A percentile compares a stretch with the other conserved stretches of the same genome.
Conservation (phyloP, 306 rosid species). For the Mimosa bimucronata region DNA sequence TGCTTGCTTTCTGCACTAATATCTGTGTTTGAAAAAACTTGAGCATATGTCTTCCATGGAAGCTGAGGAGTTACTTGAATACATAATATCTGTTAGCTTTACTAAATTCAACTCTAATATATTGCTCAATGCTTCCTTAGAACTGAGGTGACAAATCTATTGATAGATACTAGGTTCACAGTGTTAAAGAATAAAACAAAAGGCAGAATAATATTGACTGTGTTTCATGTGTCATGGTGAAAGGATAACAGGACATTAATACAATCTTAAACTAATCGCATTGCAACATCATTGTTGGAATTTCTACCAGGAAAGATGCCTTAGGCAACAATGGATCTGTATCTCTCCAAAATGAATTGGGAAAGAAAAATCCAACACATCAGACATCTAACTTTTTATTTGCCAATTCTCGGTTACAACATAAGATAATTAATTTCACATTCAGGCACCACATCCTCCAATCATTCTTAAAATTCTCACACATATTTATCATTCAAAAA, state of each 20-base stretch:
- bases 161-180: no score
- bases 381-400: background rate
- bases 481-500: background rate
- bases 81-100: background rate
- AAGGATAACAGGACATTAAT: background rate
- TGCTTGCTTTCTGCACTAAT: background rate
- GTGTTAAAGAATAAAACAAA: no score
- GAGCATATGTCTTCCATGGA: background rate
- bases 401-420: background rate
- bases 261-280: background rate
- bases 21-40: background rate
- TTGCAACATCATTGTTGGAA: background rate
- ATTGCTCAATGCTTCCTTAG: background rate
- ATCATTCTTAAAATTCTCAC: background rate
- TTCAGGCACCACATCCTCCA: constrained; percentile 7
- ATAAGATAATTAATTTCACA: background rate
- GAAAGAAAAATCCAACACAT: constrained; percentile 12
- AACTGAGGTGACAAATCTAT: no score
- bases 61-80: background rate
- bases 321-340: constrained; percentile 2
- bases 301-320: constrained; percentile 13
- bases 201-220: background rate
- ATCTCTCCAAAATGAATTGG: background rate
- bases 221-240: background rate
- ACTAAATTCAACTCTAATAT: no score